These are phyloP conservation scores for Aspergillus amoenus DNA, from an alignment of 2,329 filamentous ascomycete genomes.

Conservation along the genomic window DNA sequence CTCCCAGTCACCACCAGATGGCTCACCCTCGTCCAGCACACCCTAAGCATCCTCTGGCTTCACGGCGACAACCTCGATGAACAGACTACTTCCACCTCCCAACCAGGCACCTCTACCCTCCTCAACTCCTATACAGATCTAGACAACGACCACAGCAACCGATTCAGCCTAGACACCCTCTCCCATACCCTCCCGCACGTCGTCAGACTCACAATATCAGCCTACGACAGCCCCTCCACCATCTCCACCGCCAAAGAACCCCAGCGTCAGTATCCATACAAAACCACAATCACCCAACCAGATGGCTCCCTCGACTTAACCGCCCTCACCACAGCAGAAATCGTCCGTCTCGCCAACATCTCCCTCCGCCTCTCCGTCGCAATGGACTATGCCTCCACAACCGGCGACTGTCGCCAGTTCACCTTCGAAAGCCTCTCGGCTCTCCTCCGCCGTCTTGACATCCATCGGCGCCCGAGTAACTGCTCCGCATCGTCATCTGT, in stretches of 20 bases:
- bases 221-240: too few species aligned
- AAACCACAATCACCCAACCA: neutral
- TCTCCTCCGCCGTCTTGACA: neutral
- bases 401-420: neutral
- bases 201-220: neutral
- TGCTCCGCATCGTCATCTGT: neutral
- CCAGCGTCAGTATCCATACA: too few species aligned
- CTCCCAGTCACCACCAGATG: neutral
- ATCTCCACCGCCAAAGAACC: neutral
- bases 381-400: neutral
- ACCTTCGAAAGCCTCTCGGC: neutral
- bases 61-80: neutral
- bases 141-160: neutral
- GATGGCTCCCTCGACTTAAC: neutral
- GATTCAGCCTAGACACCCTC: neutral
- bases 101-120: neutral
- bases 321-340: neutral
- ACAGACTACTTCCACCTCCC: neutral
- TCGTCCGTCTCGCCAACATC: neutral
- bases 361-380: neutral
- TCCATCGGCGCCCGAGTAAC: neutral
- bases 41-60: neutral
- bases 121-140: neutral
- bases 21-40: neutral
- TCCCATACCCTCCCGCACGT: neutral